Base-by-base conservation (phyloP, 1,284 basidiomycete genomes). In the Microbotryomycetes sp. region DNA sequence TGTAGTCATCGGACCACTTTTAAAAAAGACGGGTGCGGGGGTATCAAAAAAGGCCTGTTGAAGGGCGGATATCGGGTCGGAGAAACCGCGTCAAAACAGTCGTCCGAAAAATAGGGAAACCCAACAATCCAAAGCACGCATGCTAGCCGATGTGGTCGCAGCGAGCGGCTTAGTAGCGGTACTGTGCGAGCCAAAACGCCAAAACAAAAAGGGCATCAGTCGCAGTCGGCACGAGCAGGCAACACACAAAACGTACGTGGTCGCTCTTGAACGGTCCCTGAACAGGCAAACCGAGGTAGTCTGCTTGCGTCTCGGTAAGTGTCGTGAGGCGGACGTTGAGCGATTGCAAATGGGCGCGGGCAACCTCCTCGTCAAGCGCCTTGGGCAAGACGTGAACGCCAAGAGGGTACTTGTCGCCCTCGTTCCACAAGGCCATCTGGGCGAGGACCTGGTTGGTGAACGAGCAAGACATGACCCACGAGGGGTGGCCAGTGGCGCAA, bases 391-490 rank as follows among this genome's bases (percentile, higher is more conserved):
- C 91, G 82, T 94, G 91, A 60, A 94, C 91, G 69, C 91, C 91
- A 71, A 96, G 83, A 61, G 88, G 86, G 86, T 97, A 97, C 65
- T 72, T 71, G 75, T 84, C 82, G 46, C 87, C 86, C 72, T 87
- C 89, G 61, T 88, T 92, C 93, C 92, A 99, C 76, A 98, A 86
- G 28, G 91, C 94, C 73, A 99, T 97, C 81, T 98, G 94, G 54
- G 94, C 94, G 70, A 98, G 83, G 65, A 92, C 90, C 81, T 99
- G 94, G 84, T 98, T 98, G 77, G 91, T 81, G 83, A 99, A 99
- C 59, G 96, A 98, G 82, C 92, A 97, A 45, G 93, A 97, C 96
- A 99, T 98, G 81, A 99, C 94, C 78, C 91, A 91, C 52, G 75
- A 76, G n/a, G 75, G 76, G 74, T 78, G 77, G 61, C 77, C 77